These are phyloP conservation scores for Aspergillus carbonarius DNA, from an alignment of 2,329 filamentous ascomycete species.

Conservation along the genomic window DNA sequence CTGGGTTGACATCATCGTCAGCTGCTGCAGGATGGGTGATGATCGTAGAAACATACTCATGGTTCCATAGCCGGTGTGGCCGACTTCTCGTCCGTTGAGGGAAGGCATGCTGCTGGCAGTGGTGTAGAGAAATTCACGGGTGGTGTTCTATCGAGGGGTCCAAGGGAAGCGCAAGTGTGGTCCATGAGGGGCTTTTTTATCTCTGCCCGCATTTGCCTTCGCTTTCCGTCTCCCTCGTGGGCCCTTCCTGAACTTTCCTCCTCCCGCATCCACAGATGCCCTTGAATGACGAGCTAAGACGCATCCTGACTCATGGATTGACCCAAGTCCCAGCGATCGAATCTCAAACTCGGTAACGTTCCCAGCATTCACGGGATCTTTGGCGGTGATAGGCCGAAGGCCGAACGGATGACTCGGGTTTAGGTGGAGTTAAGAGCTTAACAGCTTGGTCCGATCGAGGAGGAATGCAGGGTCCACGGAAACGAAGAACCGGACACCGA, in stretches of 20 bases:
- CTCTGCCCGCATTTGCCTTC: not conserved
- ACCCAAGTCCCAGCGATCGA: not conserved
- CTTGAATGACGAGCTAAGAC: no score
- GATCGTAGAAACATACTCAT: constrained; percentile 46
- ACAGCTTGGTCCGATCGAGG: not conserved
- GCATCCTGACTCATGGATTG: not conserved
- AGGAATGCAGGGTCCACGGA: not conserved
- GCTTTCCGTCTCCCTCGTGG: not conserved
- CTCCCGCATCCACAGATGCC: no score
- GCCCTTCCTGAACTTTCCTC: no score
- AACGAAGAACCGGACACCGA: not conserved
- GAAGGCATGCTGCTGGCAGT: constrained; percentile 26
- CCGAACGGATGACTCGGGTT: not conserved
- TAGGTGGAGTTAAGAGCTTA: not conserved
- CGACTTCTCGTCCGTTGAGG: constrained; percentile 40
- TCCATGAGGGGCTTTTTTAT: not conserved
- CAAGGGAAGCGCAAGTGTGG: not conserved
- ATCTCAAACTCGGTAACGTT: not conserved
- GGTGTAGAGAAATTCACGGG: not conserved
- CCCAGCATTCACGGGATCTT: not conserved
- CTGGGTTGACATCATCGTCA: constrained; percentile 17
- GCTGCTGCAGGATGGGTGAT: not conserved
- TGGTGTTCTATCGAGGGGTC: not conserved
- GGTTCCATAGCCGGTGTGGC: constrained; percentile 55
- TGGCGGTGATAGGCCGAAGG: not conserved